Evolutionary conservation across 257 asterid genomes (phyloP).

Genomic region (Capsicum chinense): DNA sequence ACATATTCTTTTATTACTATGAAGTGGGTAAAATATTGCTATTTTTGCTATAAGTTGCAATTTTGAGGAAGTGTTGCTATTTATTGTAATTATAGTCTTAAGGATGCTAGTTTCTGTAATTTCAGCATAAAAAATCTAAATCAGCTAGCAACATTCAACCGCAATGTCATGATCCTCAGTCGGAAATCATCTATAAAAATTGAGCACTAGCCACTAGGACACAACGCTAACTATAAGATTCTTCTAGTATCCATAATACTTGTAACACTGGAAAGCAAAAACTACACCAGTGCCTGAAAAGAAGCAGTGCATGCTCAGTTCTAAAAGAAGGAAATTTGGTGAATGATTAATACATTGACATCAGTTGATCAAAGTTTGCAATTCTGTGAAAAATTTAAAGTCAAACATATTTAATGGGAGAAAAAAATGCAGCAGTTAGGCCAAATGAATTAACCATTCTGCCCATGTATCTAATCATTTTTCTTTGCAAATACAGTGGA

Average conservation of each 20-base stretch:
- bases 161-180: background rate
- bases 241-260: background rate
- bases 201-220: background rate
- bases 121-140: background rate
- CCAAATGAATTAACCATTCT: background rate
- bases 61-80: too few species aligned
- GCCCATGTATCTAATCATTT: background rate
- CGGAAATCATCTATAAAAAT: background rate
- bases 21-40: too few species aligned
- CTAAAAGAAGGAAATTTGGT: background rate
- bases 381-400: background rate
- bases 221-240: background rate
- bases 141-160: background rate
- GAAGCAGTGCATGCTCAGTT: background rate
- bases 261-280: background rate
- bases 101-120: too few species aligned
- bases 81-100: too few species aligned
- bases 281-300: background rate
- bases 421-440: background rate
- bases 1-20: too few species aligned
- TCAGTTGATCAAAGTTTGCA: background rate
- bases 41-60: too few species aligned
- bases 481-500: slow-evolving; percentile 24
- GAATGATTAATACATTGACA: slow-evolving; percentile 20
- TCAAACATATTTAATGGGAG: background rate